These are phyloP conservation scores for Torrubiella hemipterigena DNA, from an alignment of 2,329 filamentous ascomycete genomes.

Conservation along the genomic window DNA sequence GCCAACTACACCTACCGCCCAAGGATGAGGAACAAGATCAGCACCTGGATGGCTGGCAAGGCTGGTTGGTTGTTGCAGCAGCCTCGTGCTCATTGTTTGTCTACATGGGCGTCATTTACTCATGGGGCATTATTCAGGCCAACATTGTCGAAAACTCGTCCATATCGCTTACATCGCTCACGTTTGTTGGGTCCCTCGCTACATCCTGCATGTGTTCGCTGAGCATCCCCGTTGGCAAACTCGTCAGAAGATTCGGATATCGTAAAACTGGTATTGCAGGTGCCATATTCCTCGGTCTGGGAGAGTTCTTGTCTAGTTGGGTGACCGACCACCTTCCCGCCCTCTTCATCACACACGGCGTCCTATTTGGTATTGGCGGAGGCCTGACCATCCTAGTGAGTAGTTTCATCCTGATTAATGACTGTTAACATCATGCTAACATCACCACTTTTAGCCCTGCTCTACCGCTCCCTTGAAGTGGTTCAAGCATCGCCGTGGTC, in stretches of 20 bases:
- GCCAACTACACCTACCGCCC: too few relatives aligned
- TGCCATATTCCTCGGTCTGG: constrained; percentile 13
- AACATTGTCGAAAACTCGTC: constrained; percentile 10
- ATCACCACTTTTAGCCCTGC: constrained; percentile 13
- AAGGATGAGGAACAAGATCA: too few relatives aligned
- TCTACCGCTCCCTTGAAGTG: constrained; percentile 14
- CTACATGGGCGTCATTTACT: constrained; percentile 17
- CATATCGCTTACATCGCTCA: constrained; percentile 13
- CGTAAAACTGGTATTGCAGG: constrained; percentile 11
- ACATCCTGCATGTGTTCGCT: constrained; percentile 16
- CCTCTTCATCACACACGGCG: constrained; percentile 14
- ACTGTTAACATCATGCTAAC: neutral
- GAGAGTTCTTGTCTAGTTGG: constrained; percentile 15
- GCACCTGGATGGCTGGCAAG: constrained; percentile 10
- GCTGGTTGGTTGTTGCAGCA: constrained; percentile 15
- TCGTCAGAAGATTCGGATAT: constrained; percentile 12
- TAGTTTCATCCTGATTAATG: neutral
- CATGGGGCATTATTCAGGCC: constrained; percentile 15
- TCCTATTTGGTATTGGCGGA: constrained; percentile 15
- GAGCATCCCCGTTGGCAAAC: constrained; percentile 12
- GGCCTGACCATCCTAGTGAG: constrained; percentile 14
- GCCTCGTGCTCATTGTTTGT: constrained; percentile 13
- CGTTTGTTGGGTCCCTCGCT: constrained; percentile 15
- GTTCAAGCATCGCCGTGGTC: constrained; percentile 14
- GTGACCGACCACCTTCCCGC: constrained; percentile 10